Evolutionary conservation across 345 rosid genomes (phyloP).

Genomic region (Aquilaria yunnanensis): DNA sequence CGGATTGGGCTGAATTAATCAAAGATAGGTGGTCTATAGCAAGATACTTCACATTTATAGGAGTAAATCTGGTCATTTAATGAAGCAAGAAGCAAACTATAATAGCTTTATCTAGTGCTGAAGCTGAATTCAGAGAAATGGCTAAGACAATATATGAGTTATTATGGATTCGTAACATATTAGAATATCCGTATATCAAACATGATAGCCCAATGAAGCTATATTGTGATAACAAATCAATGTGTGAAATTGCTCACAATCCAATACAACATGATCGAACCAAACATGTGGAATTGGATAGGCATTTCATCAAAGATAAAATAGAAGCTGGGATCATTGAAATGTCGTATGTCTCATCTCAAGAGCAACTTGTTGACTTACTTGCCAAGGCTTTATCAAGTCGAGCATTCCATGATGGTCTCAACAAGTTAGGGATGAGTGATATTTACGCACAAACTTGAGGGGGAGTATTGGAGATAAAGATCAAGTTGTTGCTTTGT

Average conservation of each 20-base stretch:
- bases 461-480: neutral
- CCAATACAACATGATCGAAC: neutral
- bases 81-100: neutral
- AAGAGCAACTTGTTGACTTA: neutral
- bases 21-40: neutral
- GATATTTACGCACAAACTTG: neutral
- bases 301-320: neutral
- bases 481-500: too few species aligned
- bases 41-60: neutral
- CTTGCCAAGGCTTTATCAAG: neutral
- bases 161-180: neutral
- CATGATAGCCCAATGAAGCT: neutral
- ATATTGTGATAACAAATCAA: neutral
- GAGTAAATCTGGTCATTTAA: neutral
- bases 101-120: neutral
- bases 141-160: neutral
- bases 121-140: neutral
- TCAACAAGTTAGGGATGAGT: neutral
- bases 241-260: neutral
- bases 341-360: neutral
- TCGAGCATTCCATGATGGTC: neutral
- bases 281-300: constrained; percentile 1
- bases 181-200: neutral
- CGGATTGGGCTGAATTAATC: neutral
- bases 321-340: neutral